These are phyloP conservation scores for Nitzschia palea DNA, from an alignment of 108 stramenopile species.

Conservation along the genomic window DNA sequence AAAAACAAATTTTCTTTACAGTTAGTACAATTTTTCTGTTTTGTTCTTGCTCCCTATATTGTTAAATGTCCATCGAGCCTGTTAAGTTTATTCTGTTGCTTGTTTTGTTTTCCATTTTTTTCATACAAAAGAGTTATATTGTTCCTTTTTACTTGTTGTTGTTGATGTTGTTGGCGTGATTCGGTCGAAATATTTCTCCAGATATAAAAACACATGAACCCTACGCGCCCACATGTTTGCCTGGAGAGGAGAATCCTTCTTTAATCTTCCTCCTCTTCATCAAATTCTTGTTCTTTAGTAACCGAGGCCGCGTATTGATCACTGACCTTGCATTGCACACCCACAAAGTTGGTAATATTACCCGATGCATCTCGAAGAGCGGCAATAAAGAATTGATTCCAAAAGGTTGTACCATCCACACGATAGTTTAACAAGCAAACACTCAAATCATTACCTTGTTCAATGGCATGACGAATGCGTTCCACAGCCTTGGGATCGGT, in stretches of 20 bases:
- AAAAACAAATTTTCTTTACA: no score
- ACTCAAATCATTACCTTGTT: slow-evolving; percentile 84
- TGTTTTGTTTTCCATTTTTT: neutral
- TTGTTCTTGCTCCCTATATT: no score
- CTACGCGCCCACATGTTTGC: no score
- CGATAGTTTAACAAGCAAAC: slow-evolving; percentile 96
- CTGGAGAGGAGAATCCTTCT: no score
- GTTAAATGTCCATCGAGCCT: no score
- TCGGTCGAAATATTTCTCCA: no score
- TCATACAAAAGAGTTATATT: neutral
- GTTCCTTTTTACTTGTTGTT: neutral
- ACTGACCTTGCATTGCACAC: slow-evolving; percentile 94
- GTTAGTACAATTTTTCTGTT: no score
- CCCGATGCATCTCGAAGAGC: slow-evolving; percentile 89
- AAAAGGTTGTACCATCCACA: slow-evolving; percentile 96
- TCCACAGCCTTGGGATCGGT: slow-evolving; percentile 97
- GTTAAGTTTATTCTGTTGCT: no score
- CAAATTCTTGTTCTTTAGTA: slow-evolving; percentile 83
- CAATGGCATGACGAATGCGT: slow-evolving; percentile 90
- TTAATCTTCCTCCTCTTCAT: slow-evolving; percentile 32
- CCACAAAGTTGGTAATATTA: slow-evolving; percentile 95
- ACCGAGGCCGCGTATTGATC: slow-evolving; percentile 88
- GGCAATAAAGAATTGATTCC: slow-evolving; percentile 98
- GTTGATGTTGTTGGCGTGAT: neutral
- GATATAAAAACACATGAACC: no score